Base-by-base conservation (phyloP, 768 basidiomycete species). In the Megacollybia marginata region DNA sequence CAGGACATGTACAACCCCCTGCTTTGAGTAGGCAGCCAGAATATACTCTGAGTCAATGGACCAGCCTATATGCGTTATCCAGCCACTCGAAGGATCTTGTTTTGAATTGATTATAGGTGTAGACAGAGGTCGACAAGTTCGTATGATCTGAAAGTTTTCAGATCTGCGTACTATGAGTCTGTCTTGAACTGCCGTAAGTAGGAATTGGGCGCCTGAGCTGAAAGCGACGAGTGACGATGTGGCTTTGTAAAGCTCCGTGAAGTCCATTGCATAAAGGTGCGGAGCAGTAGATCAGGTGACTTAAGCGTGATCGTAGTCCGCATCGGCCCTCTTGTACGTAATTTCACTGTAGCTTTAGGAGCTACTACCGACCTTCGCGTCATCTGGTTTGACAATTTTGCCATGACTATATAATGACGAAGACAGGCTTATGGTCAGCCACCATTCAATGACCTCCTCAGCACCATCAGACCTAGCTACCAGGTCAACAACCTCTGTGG, bases 1-100 rank as follows among this genome's bases (percentile, higher is more conserved):
- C 65, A 84, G 84, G 35, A 93, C 77, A 60, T 85, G 82, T 12
- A 89, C 86, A 20, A 82, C 65, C 4, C 85, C 85, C 44, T 68
- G 65, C 56, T 81, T 84, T n/a, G 82, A 76, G 56, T 82, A 90
- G 18, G 83, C 87, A 12, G 87, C 90, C 13, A 95, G 69, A 50
- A 96, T 71, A 60, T 88, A 90, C 62, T 91, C 85, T 1, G 92
- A 89, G 60, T 95, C 92, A 59, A 78, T 82, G 15, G 91, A 91
- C 92, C 92, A 97, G 6, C 76, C 82, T 3, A 87, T 70, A 56
- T 87, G 83, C 15, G 89, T 83, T 57, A 95, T 83, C 64, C 71
- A 74, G 13, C 60, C 58, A 34, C 75, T 66, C 44, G 66, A 49
- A 42, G 59, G 55, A 31, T 57, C 49, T 23, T 56, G 48, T 5